These are phyloP conservation scores for Capsicum baccatum DNA, from an alignment of 257 asterid species.

Conservation along the genomic window DNA sequence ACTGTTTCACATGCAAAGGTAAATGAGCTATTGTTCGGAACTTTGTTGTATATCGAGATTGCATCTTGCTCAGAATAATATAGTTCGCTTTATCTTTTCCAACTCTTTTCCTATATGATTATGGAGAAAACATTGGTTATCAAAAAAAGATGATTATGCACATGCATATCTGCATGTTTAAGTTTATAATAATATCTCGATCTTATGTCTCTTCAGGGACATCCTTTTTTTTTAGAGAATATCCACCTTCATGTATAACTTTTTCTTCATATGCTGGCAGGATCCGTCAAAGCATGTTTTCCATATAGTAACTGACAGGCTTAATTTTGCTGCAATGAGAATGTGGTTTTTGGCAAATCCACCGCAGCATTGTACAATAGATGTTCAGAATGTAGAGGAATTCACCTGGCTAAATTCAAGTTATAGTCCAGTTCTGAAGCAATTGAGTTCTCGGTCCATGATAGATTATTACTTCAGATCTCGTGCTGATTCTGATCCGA, in stretches of 20 bases:
- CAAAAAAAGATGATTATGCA: background rate
- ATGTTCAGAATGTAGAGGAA: constrained; percentile 84
- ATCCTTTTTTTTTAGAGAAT: background rate
- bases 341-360: constrained; percentile 97
- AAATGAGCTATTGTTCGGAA: constrained; percentile 25
- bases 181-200: constrained; percentile 14
- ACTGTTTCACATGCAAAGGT: constrained; percentile 83
- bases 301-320: constrained; percentile 90
- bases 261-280: constrained; percentile 46
- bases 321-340: constrained; percentile 88
- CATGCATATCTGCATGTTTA: background rate
- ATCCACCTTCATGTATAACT: constrained; percentile 23
- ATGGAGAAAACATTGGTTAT: background rate
- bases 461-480: constrained; percentile 82
- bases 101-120: background rate
- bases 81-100: constrained; percentile 18
- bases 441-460: constrained; percentile 76
- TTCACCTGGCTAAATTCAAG: constrained; percentile 94
- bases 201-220: background rate
- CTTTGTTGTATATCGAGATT: background rate
- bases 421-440: constrained; percentile 92
- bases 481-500: constrained; percentile 74
- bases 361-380: constrained; percentile 68
- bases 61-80: background rate
- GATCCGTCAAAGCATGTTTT: constrained; percentile 77